Base-by-base conservation (phyloP, 352 stramenopile genomes). In the Pythium scleroteichum region DNA sequence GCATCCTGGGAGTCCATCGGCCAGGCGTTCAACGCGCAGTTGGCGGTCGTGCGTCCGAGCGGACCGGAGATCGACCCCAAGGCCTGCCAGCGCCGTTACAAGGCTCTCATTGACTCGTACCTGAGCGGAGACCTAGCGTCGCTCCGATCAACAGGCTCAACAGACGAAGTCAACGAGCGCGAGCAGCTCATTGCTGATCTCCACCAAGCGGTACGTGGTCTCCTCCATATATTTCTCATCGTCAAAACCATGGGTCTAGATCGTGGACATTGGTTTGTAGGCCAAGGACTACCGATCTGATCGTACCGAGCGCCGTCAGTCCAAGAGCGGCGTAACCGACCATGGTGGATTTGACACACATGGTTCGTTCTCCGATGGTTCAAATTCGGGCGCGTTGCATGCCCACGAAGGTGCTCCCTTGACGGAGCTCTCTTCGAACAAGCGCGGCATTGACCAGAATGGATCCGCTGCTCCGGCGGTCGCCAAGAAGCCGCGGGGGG, bases 151-250 rank as follows among this genome's bases (percentile, higher is more conserved):
- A 62, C 60, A 1, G 60, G 60, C 26, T 51, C 60, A 13, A 23
- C 29, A 13, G 60, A 68, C 16, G 60, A 68, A 53, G 51, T 62
- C 10, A 53, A 52, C 32, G 60, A 68, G 53, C 60, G 60, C 27
- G 60, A 68, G 51, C 52, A 68, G 46, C 60, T 68, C 52, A 60
- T 66, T n/a, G 59, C 50, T 4, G 59, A 66, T 17, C 29, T 66
- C 12, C 59, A 66, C 51, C 59, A 66, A 45, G 26, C 33, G 22
- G 59, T 66, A 55, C 17, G 59, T 51, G 7, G 7, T 6, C 44
- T 33, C n/a, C n/a, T n/a, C n/a, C n/a, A n/a, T n/a, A n/a, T n/a
- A n/a, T n/a, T n/a, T n/a, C n/a, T n/a, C n/a, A n/a, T n/a, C n/a
- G n/a, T n/a, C n/a, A n/a, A n/a, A n/a, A n/a, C n/a, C n/a, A n/a